A percentile compares a stretch with the other conserved stretches of the same genome.
Evolutionary conservation across 768 basidiomycete genomes (phyloP).

Genomic region (Rhodotorula taiwanensis): DNA sequence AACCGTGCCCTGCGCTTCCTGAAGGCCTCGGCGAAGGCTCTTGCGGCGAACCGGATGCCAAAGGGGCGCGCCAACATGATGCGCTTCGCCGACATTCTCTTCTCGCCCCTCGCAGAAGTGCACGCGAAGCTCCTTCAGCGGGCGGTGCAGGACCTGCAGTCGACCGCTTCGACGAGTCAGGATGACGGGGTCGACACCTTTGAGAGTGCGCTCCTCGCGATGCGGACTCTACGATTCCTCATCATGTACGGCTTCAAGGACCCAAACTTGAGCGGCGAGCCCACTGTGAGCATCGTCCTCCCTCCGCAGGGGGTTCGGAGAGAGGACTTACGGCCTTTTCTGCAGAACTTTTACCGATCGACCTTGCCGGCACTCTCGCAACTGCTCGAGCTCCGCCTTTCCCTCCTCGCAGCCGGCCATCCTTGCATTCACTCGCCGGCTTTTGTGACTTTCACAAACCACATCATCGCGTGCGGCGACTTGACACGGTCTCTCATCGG

Average conservation of each 20-base stretch:
- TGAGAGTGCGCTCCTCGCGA: constrained; percentile 59
- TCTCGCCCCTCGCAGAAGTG: constrained; percentile 55
- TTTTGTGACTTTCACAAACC: constrained; percentile 30
- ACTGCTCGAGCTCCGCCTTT: constrained; percentile 19
- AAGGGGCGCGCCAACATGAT: constrained; percentile 31
- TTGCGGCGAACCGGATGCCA: constrained; percentile 38
- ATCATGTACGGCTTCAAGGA: constrained; percentile 53
- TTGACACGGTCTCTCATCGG: constrained; percentile 27
- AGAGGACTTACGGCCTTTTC: background rate
- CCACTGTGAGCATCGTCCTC: constrained; percentile 11
- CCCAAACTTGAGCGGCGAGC: constrained; percentile 51
- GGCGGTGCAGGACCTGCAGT: constrained; percentile 44
- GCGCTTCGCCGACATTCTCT: constrained; percentile 52
- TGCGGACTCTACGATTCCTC: constrained; percentile 68
- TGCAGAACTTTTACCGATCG: constrained; percentile 29
- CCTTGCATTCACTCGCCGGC: background rate
- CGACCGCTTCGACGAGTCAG: constrained; percentile 35
- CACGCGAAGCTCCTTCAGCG: constrained; percentile 55
- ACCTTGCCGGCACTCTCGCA: constrained; percentile 16
- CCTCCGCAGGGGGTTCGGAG: too few species aligned
- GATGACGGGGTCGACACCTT: constrained; percentile 49
- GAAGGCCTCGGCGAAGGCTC: constrained; percentile 32
- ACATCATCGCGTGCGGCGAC: constrained; percentile 27
- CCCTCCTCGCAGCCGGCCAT: constrained; percentile 5
- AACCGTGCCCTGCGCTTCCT: constrained; percentile 34